Conservation (phyloP, 2,329 filamentous ascomycete genomes). For the Diplodia scrobiculata region DNA sequence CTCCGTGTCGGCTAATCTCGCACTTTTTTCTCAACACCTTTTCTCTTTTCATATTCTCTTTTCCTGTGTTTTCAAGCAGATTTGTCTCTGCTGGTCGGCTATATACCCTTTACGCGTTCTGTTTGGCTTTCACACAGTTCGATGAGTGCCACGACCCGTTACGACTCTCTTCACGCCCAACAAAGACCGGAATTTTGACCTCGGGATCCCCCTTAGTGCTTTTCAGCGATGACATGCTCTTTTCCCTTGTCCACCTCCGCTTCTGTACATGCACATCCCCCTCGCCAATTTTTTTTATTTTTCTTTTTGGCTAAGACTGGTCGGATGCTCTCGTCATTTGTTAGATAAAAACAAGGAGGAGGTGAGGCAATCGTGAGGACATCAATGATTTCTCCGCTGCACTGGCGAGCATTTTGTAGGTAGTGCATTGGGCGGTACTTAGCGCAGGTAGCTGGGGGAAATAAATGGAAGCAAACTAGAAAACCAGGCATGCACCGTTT, state of each 20-base stretch:
- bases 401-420: not conserved
- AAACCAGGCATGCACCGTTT: not conserved
- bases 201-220: slow-evolving; percentile 6
- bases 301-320: slow-evolving; percentile 14
- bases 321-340: slow-evolving; percentile 3
- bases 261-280: slow-evolving; percentile 25
- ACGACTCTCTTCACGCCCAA: slow-evolving; percentile 20
- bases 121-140: slow-evolving; percentile 18
- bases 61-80: slow-evolving; percentile 26
- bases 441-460: slow-evolving; percentile 24
- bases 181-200: slow-evolving; percentile 15
- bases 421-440: slow-evolving; percentile 8
- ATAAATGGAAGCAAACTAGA: not conserved
- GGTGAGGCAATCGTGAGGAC: not conserved
- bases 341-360: slow-evolving; percentile 6
- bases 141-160: slow-evolving; percentile 24
- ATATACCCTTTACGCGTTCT: slow-evolving; percentile 28
- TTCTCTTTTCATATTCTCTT: slow-evolving; percentile 1
- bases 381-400: not conserved
- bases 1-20: not conserved
- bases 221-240: slow-evolving; percentile 2
- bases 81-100: slow-evolving; percentile 27
- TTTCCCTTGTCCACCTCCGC: slow-evolving; percentile 10
- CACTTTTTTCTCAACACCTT: not conserved
- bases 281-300: too few species aligned